A percentile compares a stretch with the other conserved stretches of the same genome.
These are phyloP conservation scores for Podaxis sp. DNA, from an alignment of 768 basidiomycete genomes.

Conservation along the genomic window DNA sequence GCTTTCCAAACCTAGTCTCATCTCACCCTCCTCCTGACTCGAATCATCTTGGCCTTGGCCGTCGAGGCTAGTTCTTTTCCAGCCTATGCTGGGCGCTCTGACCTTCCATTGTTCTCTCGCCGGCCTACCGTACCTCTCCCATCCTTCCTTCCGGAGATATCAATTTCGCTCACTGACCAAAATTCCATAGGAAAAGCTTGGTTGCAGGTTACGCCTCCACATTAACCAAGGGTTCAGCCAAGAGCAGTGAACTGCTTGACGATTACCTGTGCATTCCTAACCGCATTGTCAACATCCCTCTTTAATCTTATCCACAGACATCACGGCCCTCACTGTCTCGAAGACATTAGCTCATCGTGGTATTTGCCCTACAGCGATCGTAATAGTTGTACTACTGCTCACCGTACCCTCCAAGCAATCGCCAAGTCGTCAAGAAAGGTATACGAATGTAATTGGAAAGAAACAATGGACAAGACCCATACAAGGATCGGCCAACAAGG, in stretches of 20 bases:
- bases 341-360: not conserved
- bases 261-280: not conserved
- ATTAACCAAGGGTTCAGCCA: not conserved
- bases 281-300: not conserved
- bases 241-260: not conserved
- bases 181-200: not conserved
- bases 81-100: not conserved
- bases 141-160: not conserved
- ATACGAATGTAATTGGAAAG: not conserved
- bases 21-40: not conserved
- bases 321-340: not conserved
- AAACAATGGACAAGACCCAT: not conserved
- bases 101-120: not conserved
- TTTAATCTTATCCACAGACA: not conserved
- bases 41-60: constrained; percentile 5
- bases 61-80: not conserved
- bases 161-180: not conserved
- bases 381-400: not conserved
- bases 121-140: not conserved
- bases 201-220: not conserved
- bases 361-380: not conserved
- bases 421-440: not conserved
- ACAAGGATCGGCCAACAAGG: not conserved
- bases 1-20: not conserved
- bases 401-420: not conserved